Base-by-base conservation (phyloP, 805 yeast genomes). In the Huiozyma sinensis region DNA sequence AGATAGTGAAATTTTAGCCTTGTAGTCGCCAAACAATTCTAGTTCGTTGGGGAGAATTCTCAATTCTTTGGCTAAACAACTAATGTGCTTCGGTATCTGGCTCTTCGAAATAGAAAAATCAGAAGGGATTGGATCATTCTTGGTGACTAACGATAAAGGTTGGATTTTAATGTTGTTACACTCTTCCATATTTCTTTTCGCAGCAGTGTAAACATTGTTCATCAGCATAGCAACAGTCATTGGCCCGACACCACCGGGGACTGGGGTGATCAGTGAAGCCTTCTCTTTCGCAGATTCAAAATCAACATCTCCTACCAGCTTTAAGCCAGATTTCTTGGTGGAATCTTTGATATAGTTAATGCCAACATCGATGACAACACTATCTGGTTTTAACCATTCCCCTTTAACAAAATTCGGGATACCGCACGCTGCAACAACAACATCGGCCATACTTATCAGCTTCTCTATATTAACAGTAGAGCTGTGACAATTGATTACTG, bases 221-320 rank as follows among this genome's bases (percentile, higher is more conserved):
- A 89, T 75, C 48, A 90, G 76, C 96, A 89, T 88, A 36, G 95
- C 95, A 40, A 90, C 97, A 28, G 98, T 90, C 97, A 90, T 90
- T 51, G 98, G 98, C 36, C 98, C 98, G 50, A 90, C 97, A 55
- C 97, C 97, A 61, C 97, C 97, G 31, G 98, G 98, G 44, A 90
- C 98, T 12, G 98, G 98, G 6, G 97, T 89, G 50, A 92, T 75
- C 54, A 73, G 76, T 6, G 80, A 70, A 5, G 88, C 80, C 50
- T 70, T 74, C 34, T 67, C 64, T 45, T 71, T 64, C 44, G 86
- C 89, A 30, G 79, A 68, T 44, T 70, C 83, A 57, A 72, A 90
- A 56, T 89, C 96, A 38, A 87, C 96, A 63, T 90, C 98, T 50
- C 98, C 98, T n/a, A 86, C 95, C 61, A 90, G 70, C 59, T 80